Evolutionary conservation across 83 land plant genomes (phyloP).

Genomic region (Isoetes engelmannii): DNA sequence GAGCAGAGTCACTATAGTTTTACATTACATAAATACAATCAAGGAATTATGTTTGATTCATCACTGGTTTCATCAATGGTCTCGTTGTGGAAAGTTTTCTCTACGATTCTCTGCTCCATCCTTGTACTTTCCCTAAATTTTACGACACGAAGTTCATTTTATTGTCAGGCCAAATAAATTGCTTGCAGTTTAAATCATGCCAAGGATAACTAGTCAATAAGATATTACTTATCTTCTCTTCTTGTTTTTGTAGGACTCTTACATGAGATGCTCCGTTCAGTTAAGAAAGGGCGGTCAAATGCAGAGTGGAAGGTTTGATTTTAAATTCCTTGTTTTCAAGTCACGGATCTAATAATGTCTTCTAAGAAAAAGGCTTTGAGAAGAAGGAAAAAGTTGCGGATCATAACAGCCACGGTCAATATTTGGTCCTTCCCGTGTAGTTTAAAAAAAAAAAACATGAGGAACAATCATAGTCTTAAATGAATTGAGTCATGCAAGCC

Average conservation of each 20-base stretch:
- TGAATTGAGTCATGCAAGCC: not conserved
- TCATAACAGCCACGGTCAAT: not conserved
- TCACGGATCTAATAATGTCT: no score
- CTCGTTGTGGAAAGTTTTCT: not conserved
- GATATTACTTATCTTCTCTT: not conserved
- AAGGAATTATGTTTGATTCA: not conserved
- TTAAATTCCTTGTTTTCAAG: not conserved
- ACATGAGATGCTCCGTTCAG: slow-evolving; percentile 81
- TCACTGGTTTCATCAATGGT: not conserved
- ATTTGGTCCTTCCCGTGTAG: not conserved
- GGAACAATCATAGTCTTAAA: not conserved
- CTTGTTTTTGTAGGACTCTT: slow-evolving; percentile 50
- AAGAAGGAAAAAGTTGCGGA: no score
- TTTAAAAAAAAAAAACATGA: not conserved
- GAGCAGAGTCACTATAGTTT: no score
- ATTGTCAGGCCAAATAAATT: not conserved
- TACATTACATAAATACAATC: not conserved
- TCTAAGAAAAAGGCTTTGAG: no score
- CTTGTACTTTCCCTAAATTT: not conserved
- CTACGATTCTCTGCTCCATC: not conserved
- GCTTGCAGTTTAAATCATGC: not conserved
- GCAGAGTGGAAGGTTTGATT: slow-evolving; percentile 69
- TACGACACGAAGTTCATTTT: not conserved
- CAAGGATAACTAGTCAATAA: not conserved
- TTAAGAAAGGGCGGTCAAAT: slow-evolving; percentile 47